These are phyloP conservation scores for Aspergillus nanangensis DNA, from an alignment of 495 filamentous ascomycete species.

Conservation along the genomic window DNA sequence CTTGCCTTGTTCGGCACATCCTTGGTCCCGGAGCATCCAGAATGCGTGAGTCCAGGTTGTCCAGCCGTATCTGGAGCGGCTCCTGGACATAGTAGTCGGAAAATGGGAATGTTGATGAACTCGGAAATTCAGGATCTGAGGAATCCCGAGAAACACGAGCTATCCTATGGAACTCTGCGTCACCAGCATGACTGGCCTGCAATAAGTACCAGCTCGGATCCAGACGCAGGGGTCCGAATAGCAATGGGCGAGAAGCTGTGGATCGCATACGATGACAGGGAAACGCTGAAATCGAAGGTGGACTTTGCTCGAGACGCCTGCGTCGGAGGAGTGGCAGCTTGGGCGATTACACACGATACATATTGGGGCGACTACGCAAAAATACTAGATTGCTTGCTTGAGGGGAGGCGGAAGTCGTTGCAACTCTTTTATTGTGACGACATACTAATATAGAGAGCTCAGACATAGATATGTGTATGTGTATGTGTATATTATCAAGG, in stretches of 20 bases:
- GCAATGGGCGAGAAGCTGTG: not conserved
- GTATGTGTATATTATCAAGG: too few relatives aligned
- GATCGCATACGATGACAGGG: conserved; percentile 4
- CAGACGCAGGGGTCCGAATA: not conserved
- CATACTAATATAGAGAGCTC: too few relatives aligned
- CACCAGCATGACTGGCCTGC: not conserved
- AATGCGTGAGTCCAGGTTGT: not conserved
- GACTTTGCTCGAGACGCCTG: not conserved
- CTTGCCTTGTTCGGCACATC: too few relatives aligned
- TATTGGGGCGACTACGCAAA: not conserved
- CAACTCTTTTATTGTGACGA: not conserved
- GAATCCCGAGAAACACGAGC: not conserved
- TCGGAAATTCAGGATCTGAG: not conserved
- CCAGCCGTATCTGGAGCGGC: not conserved
- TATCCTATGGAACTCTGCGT: not conserved
- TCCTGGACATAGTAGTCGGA: not conserved
- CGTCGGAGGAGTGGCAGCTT: not conserved
- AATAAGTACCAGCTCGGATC: not conserved
- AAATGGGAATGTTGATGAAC: not conserved
- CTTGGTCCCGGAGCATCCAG: not conserved
- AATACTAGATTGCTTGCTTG: not conserved
- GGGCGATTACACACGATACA: conserved; percentile 1
- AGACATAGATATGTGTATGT: too few relatives aligned
- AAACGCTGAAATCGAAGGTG: conserved; percentile 1
- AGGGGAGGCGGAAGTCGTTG: not conserved